Evolutionary conservation across 2,329 filamentous ascomycete genomes (phyloP).

Genomic region (Xylariaceae sp.): DNA sequence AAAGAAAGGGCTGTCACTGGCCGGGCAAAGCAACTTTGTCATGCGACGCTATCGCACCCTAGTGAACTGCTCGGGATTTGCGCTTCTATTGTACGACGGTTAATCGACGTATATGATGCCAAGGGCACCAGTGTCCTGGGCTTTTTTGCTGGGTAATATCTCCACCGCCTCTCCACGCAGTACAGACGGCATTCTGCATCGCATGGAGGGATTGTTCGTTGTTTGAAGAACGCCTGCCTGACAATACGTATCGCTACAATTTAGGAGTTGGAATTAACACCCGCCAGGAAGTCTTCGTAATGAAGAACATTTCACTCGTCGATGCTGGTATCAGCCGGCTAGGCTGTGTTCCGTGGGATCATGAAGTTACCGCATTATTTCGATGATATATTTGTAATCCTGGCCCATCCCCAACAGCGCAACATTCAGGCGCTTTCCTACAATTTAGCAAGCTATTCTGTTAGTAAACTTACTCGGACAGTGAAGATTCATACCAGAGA

Average conservation of each 20-base stretch:
- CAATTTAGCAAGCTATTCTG: constrained; percentile 4
- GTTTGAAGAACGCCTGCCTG: constrained; percentile 30
- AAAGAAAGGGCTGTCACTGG: constrained; percentile 17
- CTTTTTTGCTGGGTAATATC: constrained; percentile 19
- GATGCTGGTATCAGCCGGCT: background rate
- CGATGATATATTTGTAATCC: constrained; percentile 7
- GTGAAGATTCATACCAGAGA: constrained; percentile 8
- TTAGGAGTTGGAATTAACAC: constrained; percentile 16
- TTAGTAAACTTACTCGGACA: constrained; percentile 2
- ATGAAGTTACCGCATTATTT: constrained; percentile 17
- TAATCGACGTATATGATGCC: constrained; percentile 15
- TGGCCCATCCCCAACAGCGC: constrained; percentile 8
- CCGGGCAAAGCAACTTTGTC: constrained; percentile 16
- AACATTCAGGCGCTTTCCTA: constrained; percentile 8
- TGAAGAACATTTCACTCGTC: constrained; percentile 1
- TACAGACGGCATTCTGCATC: constrained; percentile 38
- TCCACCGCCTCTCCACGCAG: constrained; percentile 36
- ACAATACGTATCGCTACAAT: constrained; percentile 24
- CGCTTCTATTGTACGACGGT: constrained; percentile 23
- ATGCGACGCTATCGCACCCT: constrained; percentile 27
- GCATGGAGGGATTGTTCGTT: constrained; percentile 32
- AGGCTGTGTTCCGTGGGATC: constrained; percentile 25
- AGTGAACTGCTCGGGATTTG: constrained; percentile 25
- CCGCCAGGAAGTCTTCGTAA: background rate
- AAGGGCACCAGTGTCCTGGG: constrained; percentile 1